Conservation (phyloP, 2,329 filamentous ascomycete species). For the Trichoderma atroviride region DNA sequence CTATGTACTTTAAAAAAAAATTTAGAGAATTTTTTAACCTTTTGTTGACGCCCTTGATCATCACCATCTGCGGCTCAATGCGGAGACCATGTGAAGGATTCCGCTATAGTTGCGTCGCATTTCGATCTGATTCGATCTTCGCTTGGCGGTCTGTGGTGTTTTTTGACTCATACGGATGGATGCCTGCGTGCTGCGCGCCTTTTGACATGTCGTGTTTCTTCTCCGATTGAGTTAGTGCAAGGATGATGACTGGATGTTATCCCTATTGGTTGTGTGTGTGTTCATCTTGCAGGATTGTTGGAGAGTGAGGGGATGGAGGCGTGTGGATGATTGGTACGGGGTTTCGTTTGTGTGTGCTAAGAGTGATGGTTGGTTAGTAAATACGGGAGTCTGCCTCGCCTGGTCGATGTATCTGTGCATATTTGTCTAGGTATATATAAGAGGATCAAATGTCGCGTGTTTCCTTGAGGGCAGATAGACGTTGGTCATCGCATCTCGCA, state of each 20-base stretch:
- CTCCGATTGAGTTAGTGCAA: background rate
- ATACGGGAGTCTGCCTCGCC: background rate
- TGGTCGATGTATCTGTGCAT: background rate
- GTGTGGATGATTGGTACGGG: background rate
- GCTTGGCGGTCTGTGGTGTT: background rate
- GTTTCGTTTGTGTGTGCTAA: background rate
- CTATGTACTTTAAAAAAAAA: no score
- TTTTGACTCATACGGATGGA: background rate
- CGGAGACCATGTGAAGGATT: no score
- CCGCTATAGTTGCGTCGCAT: background rate
- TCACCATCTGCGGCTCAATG: no score
- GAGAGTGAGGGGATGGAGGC: background rate
- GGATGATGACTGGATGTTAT: background rate
- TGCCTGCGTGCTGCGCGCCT: constrained; percentile 15
- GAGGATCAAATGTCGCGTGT: background rate
- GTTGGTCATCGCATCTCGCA: background rate
- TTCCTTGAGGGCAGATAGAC: background rate
- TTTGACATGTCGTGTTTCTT: constrained; percentile 1
- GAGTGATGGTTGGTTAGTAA: background rate
- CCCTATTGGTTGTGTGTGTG: background rate
- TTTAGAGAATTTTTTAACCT: background rate
- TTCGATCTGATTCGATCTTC: constrained; percentile 3
- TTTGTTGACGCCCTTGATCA: background rate
- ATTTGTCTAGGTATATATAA: background rate
- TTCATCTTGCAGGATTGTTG: background rate